phyloP scores from a whole-genome alignment of 1,139 yeast genomes.

The Candida pseudoviswanathii region DNA sequence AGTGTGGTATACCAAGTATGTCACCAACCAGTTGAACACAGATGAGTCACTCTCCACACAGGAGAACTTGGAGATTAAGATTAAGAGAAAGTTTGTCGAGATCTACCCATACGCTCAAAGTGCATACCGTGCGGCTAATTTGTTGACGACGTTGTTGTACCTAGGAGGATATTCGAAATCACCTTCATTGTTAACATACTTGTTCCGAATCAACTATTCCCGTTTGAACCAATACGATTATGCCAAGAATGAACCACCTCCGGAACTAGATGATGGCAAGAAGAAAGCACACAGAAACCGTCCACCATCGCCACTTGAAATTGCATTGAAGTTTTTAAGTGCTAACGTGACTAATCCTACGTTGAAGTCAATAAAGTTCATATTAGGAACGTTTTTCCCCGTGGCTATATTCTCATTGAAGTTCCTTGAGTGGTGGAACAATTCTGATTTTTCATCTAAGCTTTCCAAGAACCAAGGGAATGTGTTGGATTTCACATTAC shows the following conservation, averaged over 20 bases:
- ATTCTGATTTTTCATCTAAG: slow-evolving; percentile 71
- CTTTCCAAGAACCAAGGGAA: slow-evolving; percentile 56
- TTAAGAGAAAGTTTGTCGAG: slow-evolving; percentile 53
- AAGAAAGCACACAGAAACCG: slow-evolving; percentile 35
- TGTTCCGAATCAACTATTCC: slow-evolving; percentile 69
- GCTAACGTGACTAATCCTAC: slow-evolving; percentile 41
- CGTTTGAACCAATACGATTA: slow-evolving; percentile 69
- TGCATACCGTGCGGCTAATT: slow-evolving; percentile 48
- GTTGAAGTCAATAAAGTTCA: slow-evolving; percentile 36
- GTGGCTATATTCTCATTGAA: slow-evolving; percentile 81
- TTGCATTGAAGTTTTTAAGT: slow-evolving; percentile 32
- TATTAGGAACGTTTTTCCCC: slow-evolving; percentile 68
- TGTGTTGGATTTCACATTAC: slow-evolving; percentile 51
- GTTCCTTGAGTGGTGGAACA: slow-evolving; percentile 94
- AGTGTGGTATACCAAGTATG: slow-evolving; percentile 57
- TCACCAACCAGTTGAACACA: slow-evolving; percentile 47
- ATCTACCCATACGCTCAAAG: slow-evolving; percentile 64
- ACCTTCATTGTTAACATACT: slow-evolving; percentile 61
- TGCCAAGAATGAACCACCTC: slow-evolving; percentile 44
- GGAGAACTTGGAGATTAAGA: slow-evolving; percentile 29
- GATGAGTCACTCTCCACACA: slow-evolving; percentile 32
- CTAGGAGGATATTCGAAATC: slow-evolving; percentile 69
- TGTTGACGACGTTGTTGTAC: slow-evolving; percentile 65
- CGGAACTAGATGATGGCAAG: slow-evolving; percentile 16
- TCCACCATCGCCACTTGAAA: slow-evolving; percentile 58